These are phyloP conservation scores for Kitagawia praeruptora DNA, from an alignment of 129 eudicot species.

Conservation along the genomic window DNA sequence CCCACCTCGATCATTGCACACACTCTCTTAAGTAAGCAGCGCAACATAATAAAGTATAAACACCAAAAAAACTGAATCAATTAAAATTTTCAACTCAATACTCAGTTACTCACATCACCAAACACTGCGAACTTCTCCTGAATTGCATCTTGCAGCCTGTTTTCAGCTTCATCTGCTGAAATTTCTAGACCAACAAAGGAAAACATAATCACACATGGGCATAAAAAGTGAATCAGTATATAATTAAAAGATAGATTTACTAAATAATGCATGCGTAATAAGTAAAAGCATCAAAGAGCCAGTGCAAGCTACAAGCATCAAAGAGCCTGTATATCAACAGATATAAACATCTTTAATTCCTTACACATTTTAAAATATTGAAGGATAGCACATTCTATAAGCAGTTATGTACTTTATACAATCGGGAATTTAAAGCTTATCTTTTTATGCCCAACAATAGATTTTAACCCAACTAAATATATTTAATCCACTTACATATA, in stretches of 20 bases:
- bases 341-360: not conserved
- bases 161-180: slow-evolving; percentile 95
- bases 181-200: slow-evolving; percentile 53
- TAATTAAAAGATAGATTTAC: not conserved
- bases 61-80: not conserved
- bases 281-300: not conserved
- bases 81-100: slow-evolving; percentile 2
- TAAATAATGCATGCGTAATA: not conserved
- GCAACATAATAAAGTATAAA: not conserved
- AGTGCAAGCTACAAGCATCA: not conserved
- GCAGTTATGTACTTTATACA: not conserved
- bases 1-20: not conserved
- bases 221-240: slow-evolving; percentile 3
- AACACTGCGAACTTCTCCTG: slow-evolving; percentile 93
- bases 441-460: not conserved
- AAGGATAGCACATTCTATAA: not conserved
- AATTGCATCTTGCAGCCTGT: slow-evolving; percentile 85
- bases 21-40: not conserved
- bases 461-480: not conserved
- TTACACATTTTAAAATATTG: not conserved
- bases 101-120: slow-evolving; percentile 77
- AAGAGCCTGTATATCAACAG: not conserved
- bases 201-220: slow-evolving; percentile 11
- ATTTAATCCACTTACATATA: not conserved
- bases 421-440: not conserved